Base-by-base conservation (phyloP, 495 filamentous ascomycete genomes). In the Trichoderma gamsii region DNA sequence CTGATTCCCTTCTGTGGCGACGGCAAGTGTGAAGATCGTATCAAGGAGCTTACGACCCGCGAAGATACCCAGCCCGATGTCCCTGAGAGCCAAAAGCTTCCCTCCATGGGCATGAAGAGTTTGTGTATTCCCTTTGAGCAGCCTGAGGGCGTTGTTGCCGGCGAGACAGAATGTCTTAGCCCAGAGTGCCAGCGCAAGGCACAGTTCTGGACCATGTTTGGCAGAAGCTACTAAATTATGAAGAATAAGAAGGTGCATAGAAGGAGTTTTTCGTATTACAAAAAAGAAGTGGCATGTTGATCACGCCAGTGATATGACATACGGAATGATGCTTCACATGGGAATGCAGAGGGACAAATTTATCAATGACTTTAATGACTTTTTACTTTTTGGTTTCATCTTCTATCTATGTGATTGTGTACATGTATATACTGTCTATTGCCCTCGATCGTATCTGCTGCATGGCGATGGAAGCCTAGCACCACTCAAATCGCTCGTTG, bases 81-180 rank as follows among this genome's bases (percentile, higher is more conserved):
- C 44, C 86, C 91, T 15, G 87, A 92, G 71, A 91, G 93, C 73
- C 83, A 90, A 72, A 88, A 87, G 73, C 90, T 90, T 23, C 95
- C 96, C 63, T 89, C 87, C 70, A 98, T 98, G 96, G 95, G 95
- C 69, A 96, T 95, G 73, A 99, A 99, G 87, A 90, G 87, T 70
- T 83, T 99, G 73, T 99, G 95, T 77, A 97, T 99, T 83, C 95
- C 96, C 25, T 97, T 97, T 74, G 91, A 98, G 71, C 95, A 98
- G 79, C 92, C 94, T 44, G 87, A 89, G 71, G 91, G 88, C 44
- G 78, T 97, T 68, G 80, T 87, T 68, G 80, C 86, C 69, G 93
- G 92, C 38, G 87, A 90, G 76, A 97, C 92, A 65, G 93, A 93
- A 79, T 99, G 95, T 77, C 80, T 88, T 70, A 96, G 91, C 82